Base-by-base conservation (phyloP, 169 alveolate genomes). In the Plasmodium inui region DNA sequence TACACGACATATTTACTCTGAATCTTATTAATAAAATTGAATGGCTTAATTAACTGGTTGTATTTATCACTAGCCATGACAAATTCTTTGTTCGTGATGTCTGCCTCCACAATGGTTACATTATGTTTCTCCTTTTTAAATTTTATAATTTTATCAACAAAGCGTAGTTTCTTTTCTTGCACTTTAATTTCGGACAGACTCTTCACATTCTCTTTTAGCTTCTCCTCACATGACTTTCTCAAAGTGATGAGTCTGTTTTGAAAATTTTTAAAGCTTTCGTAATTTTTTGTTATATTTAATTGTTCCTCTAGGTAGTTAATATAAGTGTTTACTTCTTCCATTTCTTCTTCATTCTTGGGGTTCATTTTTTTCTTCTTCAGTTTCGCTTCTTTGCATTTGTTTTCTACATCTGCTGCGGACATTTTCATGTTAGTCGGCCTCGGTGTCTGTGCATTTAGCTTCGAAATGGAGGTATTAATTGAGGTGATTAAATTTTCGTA, bases 241-340 rank as follows among this genome's bases (percentile, higher is more conserved):
- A 88, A 76, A 7, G 72, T 61, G 32, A 55, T 34, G 46, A 88
- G 53, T 8, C 83, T 72, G 82, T 88, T 88, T 72, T 88, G 94
- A n/a, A 78, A 88, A 14, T 32, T 78, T 88, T 88, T 88, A 88
- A 88, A 88, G 28, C 34, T 88, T 39, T 88, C 94, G 71, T 88
- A 88, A 79, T 88, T 88, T 55, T 88, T 88, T 0, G 94, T 79
- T 10, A 88, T 78, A 57, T n/a, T 55, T 78, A 88, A 88, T 88
- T 88, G 94, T 55, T 88, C 94, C 72, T 88, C 94, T 79, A 88
- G 71, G 46, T 78, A 88, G 19, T 76, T 88, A 3, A 88, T 88
- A 46, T 88, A 88, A 10, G 94, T 88, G 53, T 88, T 61, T 19
- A 80, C 89, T 88, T 88, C 94, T 88, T 88, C 89, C 39, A 88